These are phyloP conservation scores for Hypsizygus marmoreus DNA, from an alignment of 768 basidiomycete genomes.

Conservation along the genomic window DNA sequence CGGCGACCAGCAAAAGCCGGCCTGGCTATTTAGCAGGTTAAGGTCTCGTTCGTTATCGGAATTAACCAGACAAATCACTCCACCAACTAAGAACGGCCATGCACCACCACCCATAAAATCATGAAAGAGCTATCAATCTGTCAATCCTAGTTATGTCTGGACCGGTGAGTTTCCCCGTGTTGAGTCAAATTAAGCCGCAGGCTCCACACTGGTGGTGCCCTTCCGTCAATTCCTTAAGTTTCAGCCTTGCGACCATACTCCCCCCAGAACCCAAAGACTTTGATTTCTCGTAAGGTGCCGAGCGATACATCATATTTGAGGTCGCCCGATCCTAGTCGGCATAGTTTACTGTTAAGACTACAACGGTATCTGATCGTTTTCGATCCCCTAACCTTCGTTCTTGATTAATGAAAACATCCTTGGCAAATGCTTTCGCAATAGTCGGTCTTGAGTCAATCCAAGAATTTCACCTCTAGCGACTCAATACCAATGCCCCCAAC, in stretches of 20 bases:
- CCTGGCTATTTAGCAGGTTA: conserved; percentile 23
- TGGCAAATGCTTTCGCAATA: conserved; percentile 84
- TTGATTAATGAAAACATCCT: conserved; percentile 86
- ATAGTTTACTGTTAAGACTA: conserved; percentile 88
- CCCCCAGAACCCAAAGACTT: conserved; percentile 80
- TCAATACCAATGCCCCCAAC: conserved; percentile 83
- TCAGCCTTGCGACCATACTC: conserved; percentile 58
- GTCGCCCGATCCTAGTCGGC: conserved; percentile 75
- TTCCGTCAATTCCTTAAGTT: conserved; percentile 86
- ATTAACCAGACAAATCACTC: conserved; percentile 98
- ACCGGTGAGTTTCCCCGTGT: conserved; percentile 16
- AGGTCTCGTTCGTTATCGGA: conserved; percentile 91
- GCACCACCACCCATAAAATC: conserved; percentile 84
- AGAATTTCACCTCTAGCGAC: conserved; percentile 86
- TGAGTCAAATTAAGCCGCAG: conserved; percentile 25
- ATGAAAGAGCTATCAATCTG: conserved; percentile 74
- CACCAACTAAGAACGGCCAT: conserved; percentile 89
- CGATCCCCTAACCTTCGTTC: conserved; percentile 85
- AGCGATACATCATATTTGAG: conserved; percentile 70
- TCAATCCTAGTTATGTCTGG: conserved; percentile 68
- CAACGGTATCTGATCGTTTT: conserved; percentile 84
- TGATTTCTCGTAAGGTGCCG: conserved; percentile 86
- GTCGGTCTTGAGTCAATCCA: conserved; percentile 81
- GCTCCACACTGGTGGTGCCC: conserved; percentile 79
- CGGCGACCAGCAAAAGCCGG: conserved; percentile 11